These are phyloP conservation scores for Xerocomus amazonicus DNA, from an alignment of 1,284 basidiomycete genomes.

Conservation along the genomic window DNA sequence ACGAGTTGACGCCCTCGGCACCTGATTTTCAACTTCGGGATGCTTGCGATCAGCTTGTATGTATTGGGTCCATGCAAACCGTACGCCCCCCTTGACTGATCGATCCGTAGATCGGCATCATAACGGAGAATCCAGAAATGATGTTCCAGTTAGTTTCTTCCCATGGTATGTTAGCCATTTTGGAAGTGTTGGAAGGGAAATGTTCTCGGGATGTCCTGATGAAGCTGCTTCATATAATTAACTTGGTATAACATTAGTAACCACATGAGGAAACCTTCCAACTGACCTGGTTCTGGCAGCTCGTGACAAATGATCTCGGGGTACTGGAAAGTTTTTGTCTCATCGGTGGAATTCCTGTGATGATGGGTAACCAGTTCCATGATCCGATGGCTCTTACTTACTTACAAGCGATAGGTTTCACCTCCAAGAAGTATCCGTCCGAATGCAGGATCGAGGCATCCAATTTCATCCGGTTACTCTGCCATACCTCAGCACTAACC, in stretches of 20 bases:
- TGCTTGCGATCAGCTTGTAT: constrained; percentile 84
- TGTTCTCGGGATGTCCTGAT: constrained; percentile 81
- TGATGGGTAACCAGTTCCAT: constrained; percentile 64
- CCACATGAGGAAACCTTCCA: constrained; percentile 1
- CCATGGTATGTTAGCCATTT: constrained; percentile 91
- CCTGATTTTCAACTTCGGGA: constrained; percentile 78
- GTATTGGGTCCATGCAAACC: constrained; percentile 21
- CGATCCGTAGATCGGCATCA: constrained; percentile 60
- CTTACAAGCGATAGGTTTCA: constrained; percentile 58
- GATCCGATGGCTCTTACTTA: neutral
- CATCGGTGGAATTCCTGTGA: constrained; percentile 89
- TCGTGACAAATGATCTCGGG: constrained; percentile 82
- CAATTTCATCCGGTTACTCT: constrained; percentile 88
- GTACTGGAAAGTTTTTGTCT: constrained; percentile 94
- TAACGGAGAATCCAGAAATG: constrained; percentile 86
- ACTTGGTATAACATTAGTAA: constrained; percentile 55
- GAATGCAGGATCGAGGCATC: constrained; percentile 96
- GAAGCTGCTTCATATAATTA: constrained; percentile 85
- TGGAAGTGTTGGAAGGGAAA: constrained; percentile 87
- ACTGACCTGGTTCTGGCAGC: constrained; percentile 43
- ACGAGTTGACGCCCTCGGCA: constrained; percentile 77
- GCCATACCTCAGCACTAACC: constrained; percentile 89
- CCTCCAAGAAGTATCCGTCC: constrained; percentile 89
- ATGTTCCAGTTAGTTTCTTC: constrained; percentile 84
- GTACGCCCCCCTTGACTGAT: neutral